Base-by-base conservation (phyloP, 441 rosid species). In the Aleurites moluccanus region DNA sequence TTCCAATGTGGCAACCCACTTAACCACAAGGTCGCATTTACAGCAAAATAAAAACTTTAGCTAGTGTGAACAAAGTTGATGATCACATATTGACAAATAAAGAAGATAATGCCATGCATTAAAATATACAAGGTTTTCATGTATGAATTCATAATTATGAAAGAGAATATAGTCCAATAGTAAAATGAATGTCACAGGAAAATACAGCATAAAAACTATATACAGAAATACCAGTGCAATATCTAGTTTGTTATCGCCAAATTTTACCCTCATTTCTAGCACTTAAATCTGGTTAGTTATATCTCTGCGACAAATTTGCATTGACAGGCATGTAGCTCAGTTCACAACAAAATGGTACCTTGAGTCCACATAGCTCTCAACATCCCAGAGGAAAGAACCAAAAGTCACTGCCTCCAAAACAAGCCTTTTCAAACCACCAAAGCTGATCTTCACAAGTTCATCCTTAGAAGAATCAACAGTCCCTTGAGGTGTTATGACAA, bases 371-470 rank as follows among this genome's bases (percentile, higher is more conserved):
- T 82, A 88, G 83, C 90, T 91, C 87, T 95, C 98, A 30, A 89
- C 98, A 44, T 92, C 98, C 97, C 99, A 95, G 0, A 95, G 91
- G 80, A 95, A 93, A 56, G 98, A 93, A 53, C 98, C 99, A 53
- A 95, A 93, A 28, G 97, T 91, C 45, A 95, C 94, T 10, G 98
- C 99, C 80, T 95, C 99, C 87, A 95, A 79, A 59, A 91, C 93
- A 15, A 95, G 93, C 76, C 94, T 90, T 89, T 86, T 90, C 87
- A 95, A 81, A 45, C 94, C 94, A 61, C 88, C 93, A 63, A 92
- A 90, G 88, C 96, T 95, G 76, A 92, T 90, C 84, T 85, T 88
- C 71, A 95, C 85, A 44, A 75, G 86, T 27, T 89, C 96, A 64
- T 91, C 96, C 60, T 86, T 86, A 0, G 98, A 92, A 71, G 97